Evolutionary conservation across 169 alveolate genomes (phyloP).

Genomic region (Ichthyophthirius multifiliis): DNA sequence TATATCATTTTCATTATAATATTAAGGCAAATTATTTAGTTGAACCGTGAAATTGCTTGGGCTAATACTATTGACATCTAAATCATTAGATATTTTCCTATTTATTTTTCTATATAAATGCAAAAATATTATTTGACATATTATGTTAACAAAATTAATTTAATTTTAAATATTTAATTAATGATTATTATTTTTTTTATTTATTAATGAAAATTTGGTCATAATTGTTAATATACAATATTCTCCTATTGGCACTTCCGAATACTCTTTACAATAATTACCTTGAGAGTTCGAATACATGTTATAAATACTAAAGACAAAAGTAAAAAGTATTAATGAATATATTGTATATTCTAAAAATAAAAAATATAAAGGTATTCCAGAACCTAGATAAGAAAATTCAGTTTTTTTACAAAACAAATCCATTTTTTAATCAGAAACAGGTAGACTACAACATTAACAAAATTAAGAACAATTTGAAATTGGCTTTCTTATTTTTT

Average conservation of each 20-base stretch:
- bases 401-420: background rate
- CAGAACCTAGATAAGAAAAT: background rate
- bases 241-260: background rate
- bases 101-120: background rate
- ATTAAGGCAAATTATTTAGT: background rate
- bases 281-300: background rate
- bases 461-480: background rate
- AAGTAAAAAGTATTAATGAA: background rate
- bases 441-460: background rate
- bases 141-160: background rate
- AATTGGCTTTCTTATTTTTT: background rate
- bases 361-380: background rate
- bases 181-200: background rate
- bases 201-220: background rate
- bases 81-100: background rate
- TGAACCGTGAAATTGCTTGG: conserved; percentile 4
- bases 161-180: background rate
- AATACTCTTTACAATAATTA: background rate
- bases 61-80: background rate
- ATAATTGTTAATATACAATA: background rate
- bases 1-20: background rate
- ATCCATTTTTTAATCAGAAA: background rate
- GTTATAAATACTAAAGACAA: background rate
- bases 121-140: background rate
- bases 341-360: background rate